These are phyloP conservation scores for Stromatinia cepivora DNA, from an alignment of 2,329 filamentous ascomycete genomes.

Conservation along the genomic window DNA sequence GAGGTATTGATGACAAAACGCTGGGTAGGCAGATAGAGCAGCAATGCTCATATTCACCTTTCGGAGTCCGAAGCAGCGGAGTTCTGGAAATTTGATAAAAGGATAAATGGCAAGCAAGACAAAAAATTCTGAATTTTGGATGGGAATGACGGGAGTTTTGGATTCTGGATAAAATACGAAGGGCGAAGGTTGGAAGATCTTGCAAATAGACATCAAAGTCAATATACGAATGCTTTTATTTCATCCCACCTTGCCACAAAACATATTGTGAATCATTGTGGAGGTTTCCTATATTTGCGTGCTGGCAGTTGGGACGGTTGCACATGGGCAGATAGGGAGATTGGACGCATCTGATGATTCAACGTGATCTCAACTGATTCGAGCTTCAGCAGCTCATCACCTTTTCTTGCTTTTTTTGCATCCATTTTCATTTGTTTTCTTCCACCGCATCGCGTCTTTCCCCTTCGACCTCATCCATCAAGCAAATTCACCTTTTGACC, in stretches of 20 bases:
- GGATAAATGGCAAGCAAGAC: neutral
- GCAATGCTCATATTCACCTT: neutral
- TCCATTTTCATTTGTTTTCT: neutral
- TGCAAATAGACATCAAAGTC: neutral
- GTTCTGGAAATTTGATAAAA: too few relatives aligned
- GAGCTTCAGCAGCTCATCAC: too few relatives aligned
- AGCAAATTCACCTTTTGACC: too few relatives aligned
- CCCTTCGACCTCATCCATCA: too few relatives aligned
- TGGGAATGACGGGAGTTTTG: accelerated
- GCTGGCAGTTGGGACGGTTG: neutral
- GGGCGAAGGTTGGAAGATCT: neutral
- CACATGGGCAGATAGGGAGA: neutral
- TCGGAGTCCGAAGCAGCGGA: neutral
- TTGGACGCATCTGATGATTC: neutral
- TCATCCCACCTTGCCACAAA: neutral
- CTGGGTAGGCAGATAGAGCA: neutral
- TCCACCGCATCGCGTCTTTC: too few relatives aligned
- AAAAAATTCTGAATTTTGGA: neutral
- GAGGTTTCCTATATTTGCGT: neutral
- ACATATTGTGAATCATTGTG: neutral
- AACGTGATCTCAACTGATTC: neutral
- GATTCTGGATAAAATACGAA: too few relatives aligned
- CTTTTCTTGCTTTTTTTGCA: neutral
- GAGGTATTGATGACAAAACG: too few relatives aligned
- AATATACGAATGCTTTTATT: neutral